Percentiles rank a stretch among this genome's conserved stretches.
phyloP scores from a whole-genome alignment of 495 filamentous ascomycete genomes.

The Aspergillus saccharolyticus region DNA sequence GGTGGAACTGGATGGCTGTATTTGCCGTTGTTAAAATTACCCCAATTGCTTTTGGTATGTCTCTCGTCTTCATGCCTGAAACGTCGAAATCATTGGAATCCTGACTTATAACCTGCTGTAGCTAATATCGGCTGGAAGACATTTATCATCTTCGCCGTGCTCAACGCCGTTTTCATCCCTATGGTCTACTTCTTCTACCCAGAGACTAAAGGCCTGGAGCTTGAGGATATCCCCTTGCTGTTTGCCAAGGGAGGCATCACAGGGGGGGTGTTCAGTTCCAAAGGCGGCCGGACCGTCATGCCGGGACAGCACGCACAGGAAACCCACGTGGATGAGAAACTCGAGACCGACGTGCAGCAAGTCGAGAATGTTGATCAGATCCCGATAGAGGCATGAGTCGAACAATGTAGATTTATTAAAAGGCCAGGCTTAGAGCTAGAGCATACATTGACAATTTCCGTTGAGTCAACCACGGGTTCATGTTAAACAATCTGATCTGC shows the following conservation, averaged over 20 bases:
- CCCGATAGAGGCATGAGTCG: background rate
- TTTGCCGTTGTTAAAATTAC: conserved; percentile 58
- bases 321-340: conserved; percentile 13
- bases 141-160: conserved; percentile 59
- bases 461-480: too few relatives aligned
- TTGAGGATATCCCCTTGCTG: conserved; percentile 72
- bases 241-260: conserved; percentile 33
- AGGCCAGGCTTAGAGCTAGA: background rate
- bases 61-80: background rate
- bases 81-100: background rate
- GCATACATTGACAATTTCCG: background rate
- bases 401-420: background rate
- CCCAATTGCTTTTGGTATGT: conserved; percentile 41
- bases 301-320: conserved; percentile 22
- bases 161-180: conserved; percentile 54
- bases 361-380: conserved; percentile 9
- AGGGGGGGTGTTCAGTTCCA: conserved; percentile 30
- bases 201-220: conserved; percentile 59
- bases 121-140: conserved; percentile 56
- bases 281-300: conserved; percentile 23
- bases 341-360: conserved; percentile 13
- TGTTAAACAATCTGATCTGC: too few relatives aligned
- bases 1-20: conserved; percentile 48
- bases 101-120: conserved; percentile 21
- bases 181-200: conserved; percentile 63